A percentile compares a stretch with the other conserved stretches of the same genome.
Evolutionary conservation across 116 monocot species (phyloP).

Genomic region (Phalaenopsis hybrid): DNA sequence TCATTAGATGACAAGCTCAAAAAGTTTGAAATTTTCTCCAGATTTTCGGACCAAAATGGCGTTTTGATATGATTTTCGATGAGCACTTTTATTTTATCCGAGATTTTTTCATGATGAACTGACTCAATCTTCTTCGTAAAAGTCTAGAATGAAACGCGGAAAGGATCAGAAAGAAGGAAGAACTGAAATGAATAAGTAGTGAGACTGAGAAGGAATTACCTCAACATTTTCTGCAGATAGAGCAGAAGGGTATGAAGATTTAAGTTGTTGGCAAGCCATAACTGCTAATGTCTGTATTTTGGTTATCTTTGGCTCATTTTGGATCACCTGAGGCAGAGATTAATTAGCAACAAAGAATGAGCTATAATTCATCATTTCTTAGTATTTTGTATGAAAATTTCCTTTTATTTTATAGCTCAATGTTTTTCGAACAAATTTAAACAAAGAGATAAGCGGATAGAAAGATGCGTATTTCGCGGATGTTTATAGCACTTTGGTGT

Average conservation of each 20-base stretch:
- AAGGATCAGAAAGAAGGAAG: slow-evolving; percentile 2
- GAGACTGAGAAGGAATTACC: slow-evolving; percentile 28
- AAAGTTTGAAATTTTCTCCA: slow-evolving; percentile 40
- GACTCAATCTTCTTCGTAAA: slow-evolving; percentile 40
- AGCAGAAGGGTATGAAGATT: slow-evolving; percentile 14
- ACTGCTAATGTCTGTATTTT: slow-evolving; percentile 33
- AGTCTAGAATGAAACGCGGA: slow-evolving; percentile 11
- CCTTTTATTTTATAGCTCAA: neutral
- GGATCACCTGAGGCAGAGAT: slow-evolving; percentile 37
- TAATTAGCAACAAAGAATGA: slow-evolving; percentile 2
- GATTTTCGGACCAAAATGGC: slow-evolving; percentile 26
- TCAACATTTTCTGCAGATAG: slow-evolving; percentile 20
- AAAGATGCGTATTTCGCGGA: neutral
- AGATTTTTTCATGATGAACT: slow-evolving; percentile 31
- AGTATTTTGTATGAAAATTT: neutral
- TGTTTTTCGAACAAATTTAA: no score
- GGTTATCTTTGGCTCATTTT: slow-evolving; percentile 37
- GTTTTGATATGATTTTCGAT: slow-evolving; percentile 39
- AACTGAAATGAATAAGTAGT: neutral
- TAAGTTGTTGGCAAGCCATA: slow-evolving; percentile 29
- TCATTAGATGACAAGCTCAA: slow-evolving; percentile 64
- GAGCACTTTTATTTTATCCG: slow-evolving; percentile 37
- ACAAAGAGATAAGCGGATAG: no score
- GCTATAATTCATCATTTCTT: neutral
- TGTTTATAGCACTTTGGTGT: no score